A percentile compares a stretch with the other conserved stretches of the same genome.
phyloP scores from a whole-genome alignment of 2,329 filamentous ascomycete species.

The Blumeriella jaapii region DNA sequence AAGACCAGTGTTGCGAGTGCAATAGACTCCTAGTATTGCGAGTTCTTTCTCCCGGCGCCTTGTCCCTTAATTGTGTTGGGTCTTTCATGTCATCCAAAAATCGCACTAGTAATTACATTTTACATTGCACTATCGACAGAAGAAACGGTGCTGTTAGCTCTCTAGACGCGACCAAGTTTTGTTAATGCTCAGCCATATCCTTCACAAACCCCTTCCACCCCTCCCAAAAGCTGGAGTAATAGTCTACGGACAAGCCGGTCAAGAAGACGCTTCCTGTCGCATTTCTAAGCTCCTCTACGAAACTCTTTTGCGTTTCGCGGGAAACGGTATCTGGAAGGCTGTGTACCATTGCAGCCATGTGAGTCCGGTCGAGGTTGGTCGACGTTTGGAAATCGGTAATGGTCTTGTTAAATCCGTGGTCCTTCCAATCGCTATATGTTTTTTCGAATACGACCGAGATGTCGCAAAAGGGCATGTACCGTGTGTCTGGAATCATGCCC shows the following conservation, averaged over 20 bases:
- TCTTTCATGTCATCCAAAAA: no score
- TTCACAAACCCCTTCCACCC: constrained; percentile 29
- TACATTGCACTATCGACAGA: not conserved
- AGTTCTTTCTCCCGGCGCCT: no score
- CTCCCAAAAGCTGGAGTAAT: constrained; percentile 31
- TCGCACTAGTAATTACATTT: no score
- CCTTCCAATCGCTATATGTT: constrained; percentile 29
- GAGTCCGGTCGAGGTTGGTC: constrained; percentile 24
- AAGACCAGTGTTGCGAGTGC: no score
- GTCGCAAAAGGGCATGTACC: constrained; percentile 30
- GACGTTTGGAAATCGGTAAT: constrained; percentile 22
- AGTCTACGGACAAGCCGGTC: constrained; percentile 29
- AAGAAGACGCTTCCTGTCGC: constrained; percentile 31
- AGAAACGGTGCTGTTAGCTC: no score
- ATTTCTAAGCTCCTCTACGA: constrained; percentile 28
- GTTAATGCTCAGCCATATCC: constrained; percentile 5
- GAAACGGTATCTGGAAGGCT: constrained; percentile 27
- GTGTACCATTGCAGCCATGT: constrained; percentile 30
- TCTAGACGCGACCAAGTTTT: not conserved
- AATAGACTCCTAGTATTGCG: no score
- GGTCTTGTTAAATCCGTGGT: constrained; percentile 25
- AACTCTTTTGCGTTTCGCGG: constrained; percentile 11
- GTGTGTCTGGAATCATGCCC: constrained; percentile 31
- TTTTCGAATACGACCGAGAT: constrained; percentile 33
- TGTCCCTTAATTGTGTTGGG: no score